Evolutionary conservation across 1,284 basidiomycete species (phyloP), one percentile per base, ranked within the genome.

Genomic region (Chalciporus piperatoides): DNA sequence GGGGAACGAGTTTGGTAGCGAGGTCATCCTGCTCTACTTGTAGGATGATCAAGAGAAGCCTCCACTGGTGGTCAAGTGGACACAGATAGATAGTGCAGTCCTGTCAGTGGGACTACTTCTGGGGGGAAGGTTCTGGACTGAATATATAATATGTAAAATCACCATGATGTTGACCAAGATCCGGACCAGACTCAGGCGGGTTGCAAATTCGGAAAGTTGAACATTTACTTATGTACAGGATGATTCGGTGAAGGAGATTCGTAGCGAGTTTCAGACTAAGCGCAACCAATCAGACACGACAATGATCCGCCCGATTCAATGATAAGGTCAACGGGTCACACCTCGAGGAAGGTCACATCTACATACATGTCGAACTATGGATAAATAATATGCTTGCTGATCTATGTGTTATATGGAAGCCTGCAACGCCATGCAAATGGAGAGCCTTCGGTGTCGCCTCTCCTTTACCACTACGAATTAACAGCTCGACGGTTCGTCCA

Each of bases 401-500:
- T 63, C 59, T 61, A 57, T 63, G 47, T 24, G 38, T 40, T 62
- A 46, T 45, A 27, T 54, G 25, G 35, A 33, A 43, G 28, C 15
- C 32, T 12, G 19, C 40, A 25, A 43, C 32, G 14, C 36, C 41
- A 41, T 42, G 39, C 35, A 41, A 21, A 30, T 24, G 4, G 10
- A 12, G 28, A 4, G 9, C 28, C 1, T 28, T 10, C 28, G 28
- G 11, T 32, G 28, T 23, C 32, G 3, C 19, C 19, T 23, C 8
- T 28, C 9, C 10, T 40, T 6, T 15, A 40, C 49, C 45, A 66
- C 25, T 63, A 60, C 7, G 68, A 46, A 57, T 72, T 77, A 25
- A 73, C 64, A 38, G 84, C 84, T 65, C 80, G 78, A 57, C 84
- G 84, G 64, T 91, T 91, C 55, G 80, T 81, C 88, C 89, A 91